Evolutionary conservation across 1,284 basidiomycete species (phyloP).

Genomic region (Pyrrhoderma lamaoense): DNA sequence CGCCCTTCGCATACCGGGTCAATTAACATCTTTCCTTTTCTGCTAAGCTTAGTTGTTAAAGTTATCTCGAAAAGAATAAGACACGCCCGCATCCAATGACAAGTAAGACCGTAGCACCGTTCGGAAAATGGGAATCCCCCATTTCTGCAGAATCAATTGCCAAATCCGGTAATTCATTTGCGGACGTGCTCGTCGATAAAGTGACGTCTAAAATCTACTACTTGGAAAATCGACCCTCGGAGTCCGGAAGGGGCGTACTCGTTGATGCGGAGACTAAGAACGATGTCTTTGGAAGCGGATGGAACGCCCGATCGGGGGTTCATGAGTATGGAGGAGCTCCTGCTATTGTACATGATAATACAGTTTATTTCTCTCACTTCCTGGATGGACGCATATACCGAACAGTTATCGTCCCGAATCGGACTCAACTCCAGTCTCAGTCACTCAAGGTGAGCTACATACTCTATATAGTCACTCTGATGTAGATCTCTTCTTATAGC

Average conservation of each 20-base stretch:
- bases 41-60: too few species aligned
- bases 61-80: too few species aligned
- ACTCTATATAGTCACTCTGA: background rate
- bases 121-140: slow-evolving; percentile 33
- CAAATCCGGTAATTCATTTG: slow-evolving; percentile 34
- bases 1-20: too few species aligned
- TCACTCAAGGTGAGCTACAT: slow-evolving; percentile 50
- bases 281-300: slow-evolving; percentile 45
- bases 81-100: too few species aligned
- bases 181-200: slow-evolving; percentile 49
- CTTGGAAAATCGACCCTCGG: slow-evolving; percentile 54
- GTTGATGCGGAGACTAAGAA: slow-evolving; percentile 39
- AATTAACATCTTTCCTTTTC: too few species aligned
- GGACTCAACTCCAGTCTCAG: slow-evolving; percentile 37
- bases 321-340: slow-evolving; percentile 54
- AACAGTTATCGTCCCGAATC: slow-evolving; percentile 20
- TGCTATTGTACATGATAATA: slow-evolving; percentile 40
- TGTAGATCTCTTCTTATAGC: background rate
- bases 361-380: slow-evolving; percentile 51
- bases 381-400: slow-evolving; percentile 38
- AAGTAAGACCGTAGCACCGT: slow-evolving; percentile 23
- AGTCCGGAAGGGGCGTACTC: slow-evolving; percentile 51
- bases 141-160: slow-evolving; percentile 29
- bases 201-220: slow-evolving; percentile 48
- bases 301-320: slow-evolving; percentile 52